phyloP scores from a whole-genome alignment of 441 rosid genomes.

The Cnidoscolus chayamansa region DNA sequence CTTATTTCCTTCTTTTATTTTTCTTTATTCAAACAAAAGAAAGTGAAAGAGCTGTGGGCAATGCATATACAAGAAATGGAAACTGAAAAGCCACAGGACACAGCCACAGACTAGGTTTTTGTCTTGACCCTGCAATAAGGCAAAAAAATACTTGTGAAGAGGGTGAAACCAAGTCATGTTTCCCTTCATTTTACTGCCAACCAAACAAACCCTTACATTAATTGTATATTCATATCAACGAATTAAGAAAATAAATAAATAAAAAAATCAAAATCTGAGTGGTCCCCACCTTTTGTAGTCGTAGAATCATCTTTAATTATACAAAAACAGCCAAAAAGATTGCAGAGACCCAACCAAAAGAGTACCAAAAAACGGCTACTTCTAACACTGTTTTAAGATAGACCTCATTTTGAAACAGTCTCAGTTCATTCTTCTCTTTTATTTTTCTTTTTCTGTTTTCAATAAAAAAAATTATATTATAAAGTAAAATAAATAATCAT shows the following conservation, averaged over 20 bases:
- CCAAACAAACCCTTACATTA: too few relatives aligned
- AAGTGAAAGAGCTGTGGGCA: not conserved
- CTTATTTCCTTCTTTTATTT: too few relatives aligned
- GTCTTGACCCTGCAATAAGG: constrained; percentile 7
- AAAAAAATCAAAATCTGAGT: not conserved
- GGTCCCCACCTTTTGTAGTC: too few relatives aligned
- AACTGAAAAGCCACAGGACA: not conserved
- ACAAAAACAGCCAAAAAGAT: constrained; percentile 3
- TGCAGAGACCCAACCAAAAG: not conserved
- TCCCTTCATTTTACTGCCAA: not conserved
- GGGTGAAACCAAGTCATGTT: constrained; percentile 10
- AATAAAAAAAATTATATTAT: too few relatives aligned
- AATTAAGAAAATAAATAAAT: not conserved
- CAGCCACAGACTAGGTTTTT: constrained; percentile 12
- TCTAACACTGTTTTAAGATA: not conserved
- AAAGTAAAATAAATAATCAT: too few relatives aligned
- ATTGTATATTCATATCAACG: not conserved
- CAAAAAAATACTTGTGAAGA: not conserved
- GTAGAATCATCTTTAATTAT: not conserved
- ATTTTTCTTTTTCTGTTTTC: too few relatives aligned
- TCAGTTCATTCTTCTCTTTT: too few relatives aligned
- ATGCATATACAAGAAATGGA: not conserved
- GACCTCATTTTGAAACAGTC: too few relatives aligned
- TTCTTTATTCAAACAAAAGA: too few relatives aligned
- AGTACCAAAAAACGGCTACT: constrained; percentile 28